These are phyloP conservation scores for Hibiscus tridactylites DNA, from an alignment of 345 rosid genomes.

Conservation along the genomic window DNA sequence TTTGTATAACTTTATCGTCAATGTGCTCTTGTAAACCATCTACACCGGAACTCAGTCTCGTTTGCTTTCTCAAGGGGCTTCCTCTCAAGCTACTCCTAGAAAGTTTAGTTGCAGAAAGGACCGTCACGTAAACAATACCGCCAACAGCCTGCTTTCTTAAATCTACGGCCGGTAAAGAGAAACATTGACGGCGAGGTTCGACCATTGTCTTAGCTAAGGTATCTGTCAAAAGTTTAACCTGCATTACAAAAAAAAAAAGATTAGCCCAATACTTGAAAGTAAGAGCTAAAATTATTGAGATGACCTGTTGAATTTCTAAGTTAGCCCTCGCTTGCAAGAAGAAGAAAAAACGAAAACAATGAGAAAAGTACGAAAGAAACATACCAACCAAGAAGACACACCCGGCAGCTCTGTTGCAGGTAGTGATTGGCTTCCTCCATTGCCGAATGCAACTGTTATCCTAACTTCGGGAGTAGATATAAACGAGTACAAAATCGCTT, in stretches of 20 bases:
- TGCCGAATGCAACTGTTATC: constrained; percentile 90
- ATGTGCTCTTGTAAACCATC: constrained; percentile 28
- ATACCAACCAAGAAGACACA: constrained; percentile 96
- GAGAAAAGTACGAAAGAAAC: constrained; percentile 13
- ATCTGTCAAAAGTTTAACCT: constrained; percentile 79
- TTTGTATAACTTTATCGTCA: constrained; percentile 50
- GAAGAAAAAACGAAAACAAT: not conserved
- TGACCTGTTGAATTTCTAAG: not conserved
- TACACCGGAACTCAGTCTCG: constrained; percentile 12
- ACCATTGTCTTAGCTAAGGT: constrained; percentile 86
- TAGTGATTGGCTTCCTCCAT: constrained; percentile 90
- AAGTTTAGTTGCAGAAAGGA: constrained; percentile 63
- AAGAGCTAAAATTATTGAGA: not conserved
- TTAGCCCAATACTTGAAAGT: not conserved
- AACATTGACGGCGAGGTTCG: constrained; percentile 83
- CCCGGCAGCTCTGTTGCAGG: constrained; percentile 96
- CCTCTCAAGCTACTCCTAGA: constrained; percentile 46
- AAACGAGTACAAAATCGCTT: constrained; percentile 79
- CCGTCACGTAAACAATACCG: constrained; percentile 67
- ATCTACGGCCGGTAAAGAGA: constrained; percentile 60
- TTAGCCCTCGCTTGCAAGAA: not conserved
- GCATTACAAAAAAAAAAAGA: not conserved
- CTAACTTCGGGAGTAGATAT: constrained; percentile 72
- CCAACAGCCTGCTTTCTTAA: constrained; percentile 82
- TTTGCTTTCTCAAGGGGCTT: constrained; percentile 53